Percentiles rank a stretch among this genome's conserved stretches.
Conservation (phyloP, 441 rosid species). For the Adansonia rubrostipa region DNA sequence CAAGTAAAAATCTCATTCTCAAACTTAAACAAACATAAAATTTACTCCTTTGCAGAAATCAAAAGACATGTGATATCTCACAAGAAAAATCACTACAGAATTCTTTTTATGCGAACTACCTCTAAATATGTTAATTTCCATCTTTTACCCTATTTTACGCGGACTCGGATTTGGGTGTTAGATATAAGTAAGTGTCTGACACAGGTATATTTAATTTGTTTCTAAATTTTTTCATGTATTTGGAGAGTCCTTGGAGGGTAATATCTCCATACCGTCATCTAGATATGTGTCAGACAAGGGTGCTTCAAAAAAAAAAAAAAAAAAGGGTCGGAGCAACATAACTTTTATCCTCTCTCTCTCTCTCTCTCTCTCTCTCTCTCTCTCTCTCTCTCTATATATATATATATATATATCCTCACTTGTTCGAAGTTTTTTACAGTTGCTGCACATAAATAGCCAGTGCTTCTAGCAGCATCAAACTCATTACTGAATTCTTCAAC, state of each 20-base stretch:
- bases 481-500: conserved; percentile 64
- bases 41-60: not conserved
- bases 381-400: not conserved
- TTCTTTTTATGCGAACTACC: not conserved
- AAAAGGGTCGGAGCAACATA: too few species aligned
- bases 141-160: not conserved
- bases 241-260: too few species aligned
- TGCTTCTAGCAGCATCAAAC: conserved; percentile 89
- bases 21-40: not conserved
- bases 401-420: conserved; percentile 40
- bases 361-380: too few species aligned
- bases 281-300: too few species aligned
- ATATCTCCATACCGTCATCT: too few species aligned
- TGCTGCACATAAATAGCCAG: conserved; percentile 88
- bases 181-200: too few species aligned
- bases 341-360: too few species aligned
- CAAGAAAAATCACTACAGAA: not conserved
- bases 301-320: too few species aligned
- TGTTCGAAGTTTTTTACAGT: conserved; percentile 78
- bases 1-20: not conserved
- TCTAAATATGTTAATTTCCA: not conserved
- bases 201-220: too few species aligned
- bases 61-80: not conserved
- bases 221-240: too few species aligned
- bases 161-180: too few species aligned